Base-by-base conservation (phyloP, 345 rosid species). In the Boechera divaricarpa region DNA sequence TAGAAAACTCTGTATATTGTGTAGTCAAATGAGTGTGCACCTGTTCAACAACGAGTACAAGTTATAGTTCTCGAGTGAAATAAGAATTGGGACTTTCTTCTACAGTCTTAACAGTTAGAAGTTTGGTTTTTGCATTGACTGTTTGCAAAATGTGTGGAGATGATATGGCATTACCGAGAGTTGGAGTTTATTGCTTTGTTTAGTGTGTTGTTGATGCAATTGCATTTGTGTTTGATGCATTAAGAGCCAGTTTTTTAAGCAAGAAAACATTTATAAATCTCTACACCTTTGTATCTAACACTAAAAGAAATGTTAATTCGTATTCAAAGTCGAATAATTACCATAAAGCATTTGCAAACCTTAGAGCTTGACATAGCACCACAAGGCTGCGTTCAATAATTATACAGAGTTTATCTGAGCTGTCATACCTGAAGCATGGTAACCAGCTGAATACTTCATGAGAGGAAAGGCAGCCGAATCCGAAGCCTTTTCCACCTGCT, bases 401-500 rank as follows among this genome's bases (percentile, higher is more conserved):
- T 31, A 29, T 31, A 70, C 42, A 57, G 32, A 45, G 56, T 70
- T 32, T 11, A 60, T 71, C 59, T 6, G 45, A 60, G 16, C 63
- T 55, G 28, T 6, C 51, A 49, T 29, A 70, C 32, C 55, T 70
- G 59, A 49, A 35, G 59, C 3, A n/a, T 35, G 54, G 35, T 1
- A 48, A 7, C 68, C 31, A 10, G 44, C 10, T 39, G 24, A 53
- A 54, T 53, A 10, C 10, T 57, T 59, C 52, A 76, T 2, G 71
- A 63, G 58, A 77, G 32, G 72, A 72, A 63, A 60, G 96, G 91
- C 16, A 87, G 45, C 69, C 47, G 53, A 71, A 95, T 65, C 49
- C 98, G 81, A 64, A 90, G 79, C 83, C 92, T 85, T 75, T 90
- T 92, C 97, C 98, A 90, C 81, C 82, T 86, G 80, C 88, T 83